Evolutionary conservation across 78 protist species (phyloP).

Genomic region (Planoprotostelium fungivorum): DNA sequence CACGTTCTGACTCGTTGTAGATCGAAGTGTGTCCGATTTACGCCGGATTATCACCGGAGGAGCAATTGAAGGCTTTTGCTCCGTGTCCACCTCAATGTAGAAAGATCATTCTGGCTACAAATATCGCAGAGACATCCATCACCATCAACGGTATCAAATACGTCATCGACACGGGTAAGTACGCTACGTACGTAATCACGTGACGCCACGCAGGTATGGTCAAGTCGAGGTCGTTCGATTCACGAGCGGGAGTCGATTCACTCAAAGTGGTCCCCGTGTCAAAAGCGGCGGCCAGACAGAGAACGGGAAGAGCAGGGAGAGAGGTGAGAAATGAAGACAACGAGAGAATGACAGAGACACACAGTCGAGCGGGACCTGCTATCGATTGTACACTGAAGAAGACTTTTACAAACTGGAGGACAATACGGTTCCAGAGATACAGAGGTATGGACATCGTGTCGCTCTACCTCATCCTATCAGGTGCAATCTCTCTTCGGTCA

Average conservation of each 20-base stretch:
- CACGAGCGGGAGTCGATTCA: conserved; percentile 69
- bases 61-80: conserved; percentile 77
- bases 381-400: conserved; percentile 42
- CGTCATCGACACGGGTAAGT: conserved; percentile 84
- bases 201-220: conserved; percentile 24
- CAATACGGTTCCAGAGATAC: conserved; percentile 50
- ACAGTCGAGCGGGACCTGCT: conserved; percentile 41
- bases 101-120: conserved; percentile 89
- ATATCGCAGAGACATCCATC: conserved; percentile 95
- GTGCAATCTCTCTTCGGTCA: conserved; percentile 35
- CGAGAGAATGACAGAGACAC: neutral
- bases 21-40: conserved; percentile 59
- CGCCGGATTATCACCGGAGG: conserved; percentile 66
- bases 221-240: conserved; percentile 50
- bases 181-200: neutral
- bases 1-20: no score
- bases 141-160: conserved; percentile 85
- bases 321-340: conserved; percentile 6
- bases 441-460: conserved; percentile 11
- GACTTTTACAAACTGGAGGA: conserved; percentile 21
- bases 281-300: conserved; percentile 75
- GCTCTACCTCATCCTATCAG: neutral
- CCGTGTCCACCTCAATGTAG: conserved; percentile 79
- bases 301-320: conserved; percentile 87
- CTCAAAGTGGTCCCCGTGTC: conserved; percentile 63